phyloP scores from a whole-genome alignment of 805 yeast species.

The Kockiozyma suomiensis region DNA sequence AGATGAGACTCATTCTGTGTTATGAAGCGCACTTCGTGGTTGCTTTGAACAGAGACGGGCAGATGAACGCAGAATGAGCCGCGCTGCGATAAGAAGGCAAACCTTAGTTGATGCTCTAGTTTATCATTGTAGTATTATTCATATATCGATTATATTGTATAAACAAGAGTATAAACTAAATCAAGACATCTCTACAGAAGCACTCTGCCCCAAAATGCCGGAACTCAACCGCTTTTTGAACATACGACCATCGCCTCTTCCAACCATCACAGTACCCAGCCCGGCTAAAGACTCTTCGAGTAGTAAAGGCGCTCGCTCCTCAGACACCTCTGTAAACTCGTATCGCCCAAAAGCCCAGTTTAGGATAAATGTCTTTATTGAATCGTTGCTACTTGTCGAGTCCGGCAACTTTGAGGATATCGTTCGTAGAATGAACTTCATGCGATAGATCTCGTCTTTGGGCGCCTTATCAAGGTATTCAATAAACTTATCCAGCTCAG shows the following conservation, averaged over 20 bases:
- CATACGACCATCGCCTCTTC: constrained; percentile 32
- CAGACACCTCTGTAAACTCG: constrained; percentile 26
- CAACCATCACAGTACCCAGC: constrained; percentile 35
- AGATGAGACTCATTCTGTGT: constrained; percentile 16
- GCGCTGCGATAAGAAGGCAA: neutral
- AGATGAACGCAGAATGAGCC: too few relatives aligned
- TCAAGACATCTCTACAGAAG: constrained; percentile 7
- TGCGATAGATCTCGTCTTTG: constrained; percentile 34
- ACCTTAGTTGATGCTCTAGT: too few relatives aligned
- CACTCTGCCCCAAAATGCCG: constrained; percentile 16
- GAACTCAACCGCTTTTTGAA: constrained; percentile 22
- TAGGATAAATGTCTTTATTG: constrained; percentile 8
- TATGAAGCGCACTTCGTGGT: neutral
- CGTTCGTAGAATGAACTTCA: constrained; percentile 28
- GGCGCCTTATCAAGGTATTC: constrained; percentile 31
- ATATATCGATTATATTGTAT: neutral
- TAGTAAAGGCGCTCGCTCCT: constrained; percentile 9
- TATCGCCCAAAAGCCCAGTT: constrained; percentile 36
- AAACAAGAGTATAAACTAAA: neutral
- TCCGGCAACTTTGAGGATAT: constrained; percentile 6
- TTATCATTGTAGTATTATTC: too few relatives aligned
- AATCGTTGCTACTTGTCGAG: neutral
- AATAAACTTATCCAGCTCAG: constrained; percentile 14
- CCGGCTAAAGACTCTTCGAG: constrained; percentile 22
- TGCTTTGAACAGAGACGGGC: too few relatives aligned